phyloP scores from a whole-genome alignment of 768 basidiomycete genomes.

The Suillus decipiens region DNA sequence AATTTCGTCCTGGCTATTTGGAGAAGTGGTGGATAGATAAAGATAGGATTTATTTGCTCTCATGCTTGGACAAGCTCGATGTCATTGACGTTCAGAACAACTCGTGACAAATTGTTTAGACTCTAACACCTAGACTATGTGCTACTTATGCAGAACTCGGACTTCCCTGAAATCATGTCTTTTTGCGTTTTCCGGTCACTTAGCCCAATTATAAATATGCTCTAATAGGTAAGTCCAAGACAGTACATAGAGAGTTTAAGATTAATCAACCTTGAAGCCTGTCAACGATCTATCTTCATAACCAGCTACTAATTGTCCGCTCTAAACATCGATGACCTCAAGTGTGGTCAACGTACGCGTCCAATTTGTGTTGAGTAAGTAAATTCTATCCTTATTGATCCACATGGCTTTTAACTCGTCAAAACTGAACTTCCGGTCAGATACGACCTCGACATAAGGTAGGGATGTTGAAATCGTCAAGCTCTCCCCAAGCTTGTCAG shows the following conservation, averaged over 20 bases:
- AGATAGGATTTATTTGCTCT: not conserved
- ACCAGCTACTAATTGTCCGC: not conserved
- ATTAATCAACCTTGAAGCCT: too few relatives aligned
- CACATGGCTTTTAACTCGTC: not conserved
- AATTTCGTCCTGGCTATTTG: not conserved
- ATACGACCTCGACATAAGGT: not conserved
- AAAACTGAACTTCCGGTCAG: not conserved
- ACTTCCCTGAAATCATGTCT: too few relatives aligned
- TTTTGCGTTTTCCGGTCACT: too few relatives aligned
- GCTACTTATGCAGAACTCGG: too few relatives aligned
- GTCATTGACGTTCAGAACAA: not conserved
- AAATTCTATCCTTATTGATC: not conserved
- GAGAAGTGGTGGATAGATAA: not conserved
- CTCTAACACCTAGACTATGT: not conserved
- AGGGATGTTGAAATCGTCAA: not conserved
- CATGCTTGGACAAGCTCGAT: not conserved
- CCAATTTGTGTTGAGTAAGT: not conserved
- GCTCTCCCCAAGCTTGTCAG: not conserved
- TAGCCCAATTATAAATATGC: too few relatives aligned
- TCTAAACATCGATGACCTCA: not conserved
- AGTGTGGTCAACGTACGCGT: not conserved
- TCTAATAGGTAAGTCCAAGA: too few relatives aligned
- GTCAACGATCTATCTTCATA: not conserved
- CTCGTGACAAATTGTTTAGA: not conserved
- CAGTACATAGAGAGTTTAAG: too few relatives aligned